phyloP scores from a whole-genome alignment of 2,329 filamentous ascomycete species.

The Fusarium beomiforme region DNA sequence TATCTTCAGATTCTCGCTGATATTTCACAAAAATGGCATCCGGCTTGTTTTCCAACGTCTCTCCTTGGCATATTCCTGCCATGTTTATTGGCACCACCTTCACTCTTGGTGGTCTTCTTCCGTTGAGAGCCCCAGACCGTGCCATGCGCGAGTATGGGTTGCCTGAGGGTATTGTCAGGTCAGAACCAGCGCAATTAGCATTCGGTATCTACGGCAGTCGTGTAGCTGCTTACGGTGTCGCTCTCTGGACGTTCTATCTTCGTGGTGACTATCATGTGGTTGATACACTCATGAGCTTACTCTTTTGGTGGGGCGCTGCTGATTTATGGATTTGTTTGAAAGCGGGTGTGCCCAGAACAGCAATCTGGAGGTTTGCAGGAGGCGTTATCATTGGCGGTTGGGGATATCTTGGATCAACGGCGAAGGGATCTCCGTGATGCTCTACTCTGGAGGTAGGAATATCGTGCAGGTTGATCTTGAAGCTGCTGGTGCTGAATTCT shows the following conservation, averaged over 20 bases:
- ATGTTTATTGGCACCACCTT: constrained; percentile 44
- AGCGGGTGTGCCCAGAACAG: constrained; percentile 30
- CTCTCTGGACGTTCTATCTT: constrained; percentile 39
- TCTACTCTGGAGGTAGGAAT: neutral
- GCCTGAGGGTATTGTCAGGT: constrained; percentile 44
- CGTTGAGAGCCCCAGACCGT: constrained; percentile 45
- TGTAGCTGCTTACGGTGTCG: constrained; percentile 31
- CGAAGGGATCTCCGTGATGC: constrained; percentile 10
- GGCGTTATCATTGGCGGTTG: constrained; percentile 24
- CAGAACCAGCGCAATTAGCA: constrained; percentile 43
- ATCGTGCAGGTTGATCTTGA: neutral
- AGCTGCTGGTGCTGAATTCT: neutral
- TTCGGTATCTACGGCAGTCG: constrained; percentile 44
- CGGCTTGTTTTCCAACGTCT: constrained; percentile 19
- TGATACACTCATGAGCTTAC: constrained; percentile 36
- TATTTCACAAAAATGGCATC: constrained; percentile 17
- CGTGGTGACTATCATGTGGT: constrained; percentile 26
- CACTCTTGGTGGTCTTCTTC: constrained; percentile 47
- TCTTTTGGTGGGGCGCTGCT: constrained; percentile 27
- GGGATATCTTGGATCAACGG: constrained; percentile 33
- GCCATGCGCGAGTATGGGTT: constrained; percentile 49
- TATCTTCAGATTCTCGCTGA: neutral
- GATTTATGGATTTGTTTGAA: constrained; percentile 41
- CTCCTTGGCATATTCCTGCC: constrained; percentile 41
- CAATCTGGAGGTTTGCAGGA: constrained; percentile 17